Evolutionary conservation across 768 basidiomycete species (phyloP).

Genomic region (Mycena olivaceomarginata): DNA sequence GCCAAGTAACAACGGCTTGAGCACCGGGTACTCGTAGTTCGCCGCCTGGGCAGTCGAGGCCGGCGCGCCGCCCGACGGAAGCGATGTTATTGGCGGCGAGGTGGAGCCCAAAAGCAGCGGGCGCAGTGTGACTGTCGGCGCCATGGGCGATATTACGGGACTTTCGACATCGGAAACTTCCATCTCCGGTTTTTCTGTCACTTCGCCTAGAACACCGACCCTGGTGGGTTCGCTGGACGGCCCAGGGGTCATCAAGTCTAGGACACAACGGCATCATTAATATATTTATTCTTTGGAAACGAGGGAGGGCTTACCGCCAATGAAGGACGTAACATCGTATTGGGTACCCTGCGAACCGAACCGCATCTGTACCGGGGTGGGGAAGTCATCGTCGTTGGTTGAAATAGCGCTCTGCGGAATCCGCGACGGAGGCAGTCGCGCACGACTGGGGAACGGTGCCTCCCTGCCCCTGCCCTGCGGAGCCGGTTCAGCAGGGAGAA

Average conservation of each 20-base stretch:
- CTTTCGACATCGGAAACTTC: slow-evolving; percentile 39
- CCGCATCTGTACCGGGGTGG: slow-evolving; percentile 41
- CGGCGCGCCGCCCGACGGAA: slow-evolving; percentile 35
- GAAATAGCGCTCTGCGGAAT: slow-evolving; percentile 36
- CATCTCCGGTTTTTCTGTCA: slow-evolving; percentile 40
- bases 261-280: background rate
- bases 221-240: slow-evolving; percentile 24
- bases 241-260: slow-evolving; percentile 51
- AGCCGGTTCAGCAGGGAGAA: slow-evolving; percentile 7
- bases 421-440: slow-evolving; percentile 32
- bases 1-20: slow-evolving; percentile 59
- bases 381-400: slow-evolving; percentile 33
- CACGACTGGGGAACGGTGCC: slow-evolving; percentile 16
- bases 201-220: slow-evolving; percentile 34
- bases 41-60: slow-evolving; percentile 12
- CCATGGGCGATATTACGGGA: slow-evolving; percentile 30
- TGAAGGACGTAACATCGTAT: slow-evolving; percentile 87
- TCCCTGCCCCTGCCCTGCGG: background rate
- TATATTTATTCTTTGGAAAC: background rate
- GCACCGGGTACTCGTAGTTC: slow-evolving; percentile 39
- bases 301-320: slow-evolving; percentile 63
- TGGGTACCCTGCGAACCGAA: slow-evolving; percentile 70
- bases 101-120: slow-evolving; percentile 37
- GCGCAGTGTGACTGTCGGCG: slow-evolving; percentile 27
- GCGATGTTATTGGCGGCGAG: slow-evolving; percentile 32